Conservation (phyloP, 2,329 filamentous ascomycete genomes). For the Penicillium vulpinum region DNA sequence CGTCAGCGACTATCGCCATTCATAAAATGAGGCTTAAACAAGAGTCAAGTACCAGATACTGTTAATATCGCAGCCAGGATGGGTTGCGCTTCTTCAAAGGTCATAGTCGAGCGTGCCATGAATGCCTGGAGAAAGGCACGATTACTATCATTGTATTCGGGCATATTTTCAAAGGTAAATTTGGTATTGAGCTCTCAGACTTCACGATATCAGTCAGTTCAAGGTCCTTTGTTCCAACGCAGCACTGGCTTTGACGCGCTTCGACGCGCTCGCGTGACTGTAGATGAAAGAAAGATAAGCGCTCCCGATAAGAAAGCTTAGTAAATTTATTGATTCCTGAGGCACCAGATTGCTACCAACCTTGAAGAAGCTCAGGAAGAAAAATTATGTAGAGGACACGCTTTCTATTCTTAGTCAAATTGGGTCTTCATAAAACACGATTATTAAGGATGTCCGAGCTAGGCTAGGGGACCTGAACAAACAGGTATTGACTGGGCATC, state of each 20-base stretch:
- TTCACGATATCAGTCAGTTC: not conserved
- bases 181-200: not conserved
- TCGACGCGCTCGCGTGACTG: slow-evolving; percentile 12
- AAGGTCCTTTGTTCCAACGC: not conserved
- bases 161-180: slow-evolving; percentile 12
- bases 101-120: slow-evolving; percentile 74
- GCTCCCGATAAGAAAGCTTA: not conserved
- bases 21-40: not conserved
- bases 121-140: slow-evolving; percentile 90
- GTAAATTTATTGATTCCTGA: not conserved
- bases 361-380: not conserved
- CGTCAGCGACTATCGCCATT: not conserved
- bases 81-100: slow-evolving; percentile 68
- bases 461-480: not conserved
- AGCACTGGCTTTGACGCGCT: slow-evolving; percentile 13
- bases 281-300: slow-evolving; percentile 8
- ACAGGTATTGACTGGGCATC: not conserved
- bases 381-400: not conserved
- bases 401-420: not conserved
- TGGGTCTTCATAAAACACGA: too few relatives aligned
- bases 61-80: slow-evolving; percentile 76
- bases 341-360: not conserved
- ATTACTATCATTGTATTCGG: slow-evolving; percentile 64
- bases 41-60: slow-evolving; percentile 48
- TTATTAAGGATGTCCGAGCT: not conserved